Conservation (phyloP, 2,329 filamentous ascomycete genomes). For the Fusarium sp. region DNA sequence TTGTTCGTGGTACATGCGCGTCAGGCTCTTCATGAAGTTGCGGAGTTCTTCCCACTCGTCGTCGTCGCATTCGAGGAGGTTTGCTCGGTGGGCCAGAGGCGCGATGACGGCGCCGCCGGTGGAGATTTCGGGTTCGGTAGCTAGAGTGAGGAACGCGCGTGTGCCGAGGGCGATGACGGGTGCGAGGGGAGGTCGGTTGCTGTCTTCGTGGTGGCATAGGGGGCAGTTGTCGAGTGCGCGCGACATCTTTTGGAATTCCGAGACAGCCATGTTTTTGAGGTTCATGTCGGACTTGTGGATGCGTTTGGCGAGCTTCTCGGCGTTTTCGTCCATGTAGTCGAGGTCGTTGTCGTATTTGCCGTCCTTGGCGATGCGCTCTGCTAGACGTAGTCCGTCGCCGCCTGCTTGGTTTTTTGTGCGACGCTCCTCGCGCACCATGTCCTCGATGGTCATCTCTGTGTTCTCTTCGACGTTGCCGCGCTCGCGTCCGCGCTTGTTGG, state of each 20-base stretch:
- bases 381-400: slow-evolving; percentile 82
- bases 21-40: slow-evolving; percentile 98
- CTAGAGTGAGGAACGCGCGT: slow-evolving; percentile 84
- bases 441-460: slow-evolving; percentile 93
- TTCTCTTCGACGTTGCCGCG: slow-evolving; percentile 88
- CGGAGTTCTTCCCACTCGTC: slow-evolving; percentile 99
- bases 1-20: slow-evolving; percentile 92
- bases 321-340: slow-evolving; percentile 98
- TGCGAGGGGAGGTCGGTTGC: slow-evolving; percentile 76
- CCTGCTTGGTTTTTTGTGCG: slow-evolving; percentile 80
- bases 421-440: slow-evolving; percentile 95
- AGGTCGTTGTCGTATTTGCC: slow-evolving; percentile 89
- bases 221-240: slow-evolving; percentile 86
- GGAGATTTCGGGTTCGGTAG: slow-evolving; percentile 87
- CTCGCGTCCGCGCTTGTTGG: slow-evolving; percentile 83
- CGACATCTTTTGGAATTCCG: slow-evolving; percentile 90
- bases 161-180: slow-evolving; percentile 88
- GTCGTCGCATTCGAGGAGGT: slow-evolving; percentile 96
- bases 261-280: slow-evolving; percentile 86
- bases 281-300: slow-evolving; percentile 89
- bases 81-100: slow-evolving; percentile 84
- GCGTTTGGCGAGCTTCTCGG: slow-evolving; percentile 83
- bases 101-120: slow-evolving; percentile 87
- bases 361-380: slow-evolving; percentile 94
- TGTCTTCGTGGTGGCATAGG: slow-evolving; percentile 91